Evolutionary conservation across 2,329 filamentous ascomycete species (phyloP).

Genomic region (Emmonsia crescens): DNA sequence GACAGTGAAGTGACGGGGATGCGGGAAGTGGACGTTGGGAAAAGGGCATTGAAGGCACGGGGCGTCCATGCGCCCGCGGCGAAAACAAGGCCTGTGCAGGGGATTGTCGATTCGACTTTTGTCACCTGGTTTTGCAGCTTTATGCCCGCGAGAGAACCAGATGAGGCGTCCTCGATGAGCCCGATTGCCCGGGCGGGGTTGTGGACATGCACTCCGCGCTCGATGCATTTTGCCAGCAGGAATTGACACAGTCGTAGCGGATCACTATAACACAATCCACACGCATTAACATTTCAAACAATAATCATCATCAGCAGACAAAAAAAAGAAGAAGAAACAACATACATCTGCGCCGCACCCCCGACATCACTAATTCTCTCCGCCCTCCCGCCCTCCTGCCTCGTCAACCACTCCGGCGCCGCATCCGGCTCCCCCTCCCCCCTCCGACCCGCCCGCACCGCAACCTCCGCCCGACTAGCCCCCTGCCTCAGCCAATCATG

Average conservation of each 20-base stretch:
- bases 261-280: constrained; percentile 38
- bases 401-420: constrained; percentile 49
- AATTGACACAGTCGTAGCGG: constrained; percentile 56
- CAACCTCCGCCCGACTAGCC: constrained; percentile 49
- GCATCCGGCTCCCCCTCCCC: constrained; percentile 20
- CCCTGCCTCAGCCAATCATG: constrained; percentile 59
- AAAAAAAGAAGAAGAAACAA: constrained; percentile 10
- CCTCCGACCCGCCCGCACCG: constrained; percentile 28
- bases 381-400: constrained; percentile 43
- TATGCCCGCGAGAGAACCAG: constrained; percentile 43
- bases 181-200: constrained; percentile 50
- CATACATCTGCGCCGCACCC: constrained; percentile 55
- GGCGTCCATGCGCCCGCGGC: constrained; percentile 63
- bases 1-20: constrained; percentile 54
- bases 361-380: constrained; percentile 52
- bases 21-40: constrained; percentile 42
- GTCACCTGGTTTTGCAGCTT: constrained; percentile 36
- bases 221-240: constrained; percentile 47
- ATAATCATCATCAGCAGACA: not conserved
- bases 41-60: constrained; percentile 53
- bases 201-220: constrained; percentile 54
- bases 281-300: not conserved
- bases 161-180: constrained; percentile 39
- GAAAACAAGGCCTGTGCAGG: constrained; percentile 56
- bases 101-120: constrained; percentile 29